Evolutionary conservation across 164 flowering plant genomes (phyloP).

Genomic region (Umbellularia californica): DNA sequence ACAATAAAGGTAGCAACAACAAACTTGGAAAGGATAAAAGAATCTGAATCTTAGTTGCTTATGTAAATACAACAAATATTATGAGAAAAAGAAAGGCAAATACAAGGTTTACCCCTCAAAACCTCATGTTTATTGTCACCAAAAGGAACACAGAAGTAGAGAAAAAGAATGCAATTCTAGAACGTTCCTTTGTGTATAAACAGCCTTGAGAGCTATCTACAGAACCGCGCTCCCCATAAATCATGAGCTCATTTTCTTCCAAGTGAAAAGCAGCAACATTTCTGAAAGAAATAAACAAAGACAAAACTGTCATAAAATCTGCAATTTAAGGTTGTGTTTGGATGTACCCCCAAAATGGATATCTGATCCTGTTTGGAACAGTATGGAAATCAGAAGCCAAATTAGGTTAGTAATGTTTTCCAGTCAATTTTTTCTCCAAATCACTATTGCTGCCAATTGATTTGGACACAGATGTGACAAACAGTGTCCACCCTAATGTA

Average conservation of each 20-base stretch:
- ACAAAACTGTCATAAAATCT: background rate
- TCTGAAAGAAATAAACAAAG: conserved; percentile 25
- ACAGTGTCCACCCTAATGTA: no score
- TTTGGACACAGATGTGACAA: no score
- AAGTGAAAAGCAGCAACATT: conserved; percentile 43
- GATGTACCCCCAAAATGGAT: background rate
- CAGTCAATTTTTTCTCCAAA: no score
- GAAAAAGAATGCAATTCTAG: conserved; percentile 19
- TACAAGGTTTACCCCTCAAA: conserved; percentile 5
- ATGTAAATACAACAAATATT: background rate
- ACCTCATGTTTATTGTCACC: conserved; percentile 7
- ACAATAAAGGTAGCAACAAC: background rate
- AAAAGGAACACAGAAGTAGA: conserved; percentile 13
- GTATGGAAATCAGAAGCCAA: no score
- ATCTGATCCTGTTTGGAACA: no score
- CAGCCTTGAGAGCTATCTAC: conserved; percentile 29
- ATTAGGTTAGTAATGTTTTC: no score
- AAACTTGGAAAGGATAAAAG: background rate
- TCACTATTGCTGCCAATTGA: no score
- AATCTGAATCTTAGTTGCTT: background rate
- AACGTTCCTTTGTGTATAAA: conserved; percentile 8
- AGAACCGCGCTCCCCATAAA: conserved; percentile 7
- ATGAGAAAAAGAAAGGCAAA: background rate
- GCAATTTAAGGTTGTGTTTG: background rate
- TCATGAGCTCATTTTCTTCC: conserved; percentile 28